Percentiles rank a stretch among this genome's conserved stretches.
Evolutionary conservation across 257 asterid genomes (phyloP).

Genomic region (Solanum bulbocastanum): DNA sequence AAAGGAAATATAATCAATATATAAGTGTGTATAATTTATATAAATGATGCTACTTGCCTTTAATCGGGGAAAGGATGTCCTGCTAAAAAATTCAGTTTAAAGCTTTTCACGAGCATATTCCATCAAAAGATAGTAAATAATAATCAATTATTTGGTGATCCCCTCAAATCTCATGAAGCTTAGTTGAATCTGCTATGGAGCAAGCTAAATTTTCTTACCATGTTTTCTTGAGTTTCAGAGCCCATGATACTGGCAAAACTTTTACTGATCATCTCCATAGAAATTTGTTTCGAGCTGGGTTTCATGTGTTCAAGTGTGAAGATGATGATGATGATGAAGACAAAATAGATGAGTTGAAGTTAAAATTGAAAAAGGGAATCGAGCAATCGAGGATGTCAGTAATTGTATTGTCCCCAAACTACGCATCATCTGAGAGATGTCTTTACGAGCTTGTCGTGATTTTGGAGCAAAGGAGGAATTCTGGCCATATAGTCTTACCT

Average conservation of each 20-base stretch:
- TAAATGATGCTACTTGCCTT: no score
- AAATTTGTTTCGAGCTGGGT: background rate
- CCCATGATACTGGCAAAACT: background rate
- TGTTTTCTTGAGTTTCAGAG: slow-evolving; percentile 3
- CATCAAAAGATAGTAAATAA: no score
- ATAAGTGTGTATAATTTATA: no score
- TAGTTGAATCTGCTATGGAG: background rate
- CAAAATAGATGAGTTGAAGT: background rate
- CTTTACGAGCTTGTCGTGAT: slow-evolving; percentile 4
- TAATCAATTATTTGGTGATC: background rate
- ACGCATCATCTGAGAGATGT: background rate
- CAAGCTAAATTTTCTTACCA: background rate
- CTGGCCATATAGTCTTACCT: background rate
- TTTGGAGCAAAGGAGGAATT: background rate
- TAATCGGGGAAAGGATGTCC: no score
- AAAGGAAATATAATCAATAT: no score
- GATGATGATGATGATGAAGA: background rate
- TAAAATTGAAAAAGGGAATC: background rate
- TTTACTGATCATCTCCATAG: slow-evolving; percentile 1
- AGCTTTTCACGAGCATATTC: background rate
- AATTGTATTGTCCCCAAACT: background rate
- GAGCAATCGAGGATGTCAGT: slow-evolving; percentile 2
- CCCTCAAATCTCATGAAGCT: background rate
- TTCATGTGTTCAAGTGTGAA: background rate
- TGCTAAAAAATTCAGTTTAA: background rate